Percentiles rank a stretch among this genome's conserved stretches.
Evolutionary conservation across 441 rosid species (phyloP).

Genomic region (Gossypium trilobum): DNA sequence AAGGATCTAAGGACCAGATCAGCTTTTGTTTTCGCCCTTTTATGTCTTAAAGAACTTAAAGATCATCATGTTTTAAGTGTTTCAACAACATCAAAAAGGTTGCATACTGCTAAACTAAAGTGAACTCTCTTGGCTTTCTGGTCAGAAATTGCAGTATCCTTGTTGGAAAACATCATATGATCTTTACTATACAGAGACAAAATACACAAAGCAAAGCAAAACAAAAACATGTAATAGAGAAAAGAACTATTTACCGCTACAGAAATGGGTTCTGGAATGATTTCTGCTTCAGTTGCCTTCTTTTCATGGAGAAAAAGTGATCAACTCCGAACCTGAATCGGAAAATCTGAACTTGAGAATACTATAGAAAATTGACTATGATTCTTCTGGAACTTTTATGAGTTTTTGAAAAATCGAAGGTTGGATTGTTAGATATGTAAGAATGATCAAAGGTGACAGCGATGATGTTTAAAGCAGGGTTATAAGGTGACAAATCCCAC

Average conservation of each 20-base stretch:
- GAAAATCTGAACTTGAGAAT: background rate
- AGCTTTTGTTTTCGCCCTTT: background rate
- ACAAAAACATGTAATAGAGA: conserved; percentile 1
- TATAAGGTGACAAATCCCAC: conserved; percentile 40
- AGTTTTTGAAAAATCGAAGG: conserved; percentile 17
- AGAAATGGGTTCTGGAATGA: conserved; percentile 28
- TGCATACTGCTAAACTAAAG: background rate
- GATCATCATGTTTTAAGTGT: conserved; percentile 5
- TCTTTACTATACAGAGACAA: background rate
- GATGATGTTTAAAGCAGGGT: conserved; percentile 29
- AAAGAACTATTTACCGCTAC: conserved; percentile 34
- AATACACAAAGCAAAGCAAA: conserved; percentile 3
- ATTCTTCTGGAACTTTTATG: conserved; percentile 12
- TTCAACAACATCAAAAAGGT: background rate
- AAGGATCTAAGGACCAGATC: background rate
- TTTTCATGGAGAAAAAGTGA: conserved; percentile 25
- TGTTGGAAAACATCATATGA: conserved; percentile 11
- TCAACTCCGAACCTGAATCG: background rate
- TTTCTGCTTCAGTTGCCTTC: conserved; percentile 52
- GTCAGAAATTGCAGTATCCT: background rate
- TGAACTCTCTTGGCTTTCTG: background rate
- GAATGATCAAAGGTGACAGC: conserved; percentile 19
- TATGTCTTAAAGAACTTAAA: background rate
- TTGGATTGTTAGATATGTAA: conserved; percentile 28
- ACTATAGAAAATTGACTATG: conserved; percentile 7